A percentile compares a stretch with the other conserved stretches of the same genome.
These are phyloP conservation scores for Limonium bicolor DNA, from an alignment of 148 eudicot species.

Conservation along the genomic window DNA sequence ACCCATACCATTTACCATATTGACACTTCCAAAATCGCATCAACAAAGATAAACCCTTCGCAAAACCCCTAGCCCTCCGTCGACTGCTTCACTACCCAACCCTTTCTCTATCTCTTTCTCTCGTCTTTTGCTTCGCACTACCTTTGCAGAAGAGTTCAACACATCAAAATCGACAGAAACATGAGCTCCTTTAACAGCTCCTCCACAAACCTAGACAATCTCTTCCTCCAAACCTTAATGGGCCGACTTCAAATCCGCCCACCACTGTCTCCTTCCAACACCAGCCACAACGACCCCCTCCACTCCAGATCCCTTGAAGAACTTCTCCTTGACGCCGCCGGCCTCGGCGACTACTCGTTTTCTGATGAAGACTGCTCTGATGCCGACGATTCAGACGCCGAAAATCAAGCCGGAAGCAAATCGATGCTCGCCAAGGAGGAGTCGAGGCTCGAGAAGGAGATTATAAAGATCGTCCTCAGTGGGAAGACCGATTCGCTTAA, in stretches of 20 bases:
- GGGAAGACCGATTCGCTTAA: slow-evolving; percentile 49
- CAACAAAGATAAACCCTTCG: neutral
- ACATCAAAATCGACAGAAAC: no score
- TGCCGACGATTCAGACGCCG: no score
- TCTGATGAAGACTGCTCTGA: slow-evolving; percentile 12
- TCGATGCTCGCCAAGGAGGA: slow-evolving; percentile 60
- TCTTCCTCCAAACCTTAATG: slow-evolving; percentile 65
- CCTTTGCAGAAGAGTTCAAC: no score
- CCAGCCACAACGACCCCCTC: slow-evolving; percentile 9
- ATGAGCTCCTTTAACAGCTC: slow-evolving; percentile 31
- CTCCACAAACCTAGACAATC: slow-evolving; percentile 61
- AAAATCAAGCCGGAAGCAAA: slow-evolving; percentile 9
- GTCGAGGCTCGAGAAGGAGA: slow-evolving; percentile 53
- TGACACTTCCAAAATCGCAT: no score
- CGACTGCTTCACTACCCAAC: neutral
- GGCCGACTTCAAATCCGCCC: slow-evolving; percentile 44
- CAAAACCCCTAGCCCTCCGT: neutral
- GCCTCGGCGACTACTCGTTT: slow-evolving; percentile 9
- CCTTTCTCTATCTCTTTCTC: no score
- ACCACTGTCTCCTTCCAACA: slow-evolving; percentile 12
- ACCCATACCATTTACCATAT: no score
- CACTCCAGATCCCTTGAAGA: slow-evolving; percentile 57
- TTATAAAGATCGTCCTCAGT: slow-evolving; percentile 35
- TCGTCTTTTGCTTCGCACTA: no score
- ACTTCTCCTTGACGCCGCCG: slow-evolving; percentile 32